Percentiles rank a stretch among this genome's conserved stretches.
phyloP scores from a whole-genome alignment of 2,329 filamentous ascomycete species.

The Reticulascus tulasneorum region DNA sequence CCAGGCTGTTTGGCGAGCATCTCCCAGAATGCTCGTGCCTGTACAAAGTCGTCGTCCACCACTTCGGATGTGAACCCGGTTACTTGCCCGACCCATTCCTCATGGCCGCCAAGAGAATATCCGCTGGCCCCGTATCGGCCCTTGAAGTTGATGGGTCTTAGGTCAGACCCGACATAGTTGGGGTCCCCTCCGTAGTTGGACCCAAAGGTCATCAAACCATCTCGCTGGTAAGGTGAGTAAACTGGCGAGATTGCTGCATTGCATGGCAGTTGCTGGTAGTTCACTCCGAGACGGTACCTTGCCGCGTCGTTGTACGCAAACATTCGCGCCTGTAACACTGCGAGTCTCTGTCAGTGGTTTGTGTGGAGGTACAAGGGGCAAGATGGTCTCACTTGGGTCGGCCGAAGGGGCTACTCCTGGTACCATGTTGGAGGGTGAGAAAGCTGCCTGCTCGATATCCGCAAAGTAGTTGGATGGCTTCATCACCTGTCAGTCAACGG shows the following conservation, averaged over 20 bases:
- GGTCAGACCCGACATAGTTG: conserved; percentile 34
- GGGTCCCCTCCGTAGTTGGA: conserved; percentile 42
- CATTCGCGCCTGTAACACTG: conserved; percentile 50
- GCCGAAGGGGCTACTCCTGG: conserved; percentile 45
- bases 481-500: not conserved
- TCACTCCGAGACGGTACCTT: conserved; percentile 53
- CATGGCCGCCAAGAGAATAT: conserved; percentile 1
- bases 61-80: conserved; percentile 7
- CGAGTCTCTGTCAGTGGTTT: too few relatives aligned
- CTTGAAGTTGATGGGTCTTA: conserved; percentile 18
- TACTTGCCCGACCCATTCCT: conserved; percentile 5
- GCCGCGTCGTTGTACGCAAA: conserved; percentile 54
- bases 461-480: conserved; percentile 48
- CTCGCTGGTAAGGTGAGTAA: conserved; percentile 34
- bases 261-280: conserved; percentile 54
- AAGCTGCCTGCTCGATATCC: conserved; percentile 48
- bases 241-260: conserved; percentile 36
- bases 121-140: conserved; percentile 2
- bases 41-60: conserved; percentile 3
- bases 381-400: too few relatives aligned
- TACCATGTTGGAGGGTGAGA: conserved; percentile 46
- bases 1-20: conserved; percentile 2
- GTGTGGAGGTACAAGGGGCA: too few relatives aligned
- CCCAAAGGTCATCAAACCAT: conserved; percentile 30
- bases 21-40: conserved; percentile 2